Conservation (phyloP, 1,284 basidiomycete species). For the Baeospora myosura region DNA sequence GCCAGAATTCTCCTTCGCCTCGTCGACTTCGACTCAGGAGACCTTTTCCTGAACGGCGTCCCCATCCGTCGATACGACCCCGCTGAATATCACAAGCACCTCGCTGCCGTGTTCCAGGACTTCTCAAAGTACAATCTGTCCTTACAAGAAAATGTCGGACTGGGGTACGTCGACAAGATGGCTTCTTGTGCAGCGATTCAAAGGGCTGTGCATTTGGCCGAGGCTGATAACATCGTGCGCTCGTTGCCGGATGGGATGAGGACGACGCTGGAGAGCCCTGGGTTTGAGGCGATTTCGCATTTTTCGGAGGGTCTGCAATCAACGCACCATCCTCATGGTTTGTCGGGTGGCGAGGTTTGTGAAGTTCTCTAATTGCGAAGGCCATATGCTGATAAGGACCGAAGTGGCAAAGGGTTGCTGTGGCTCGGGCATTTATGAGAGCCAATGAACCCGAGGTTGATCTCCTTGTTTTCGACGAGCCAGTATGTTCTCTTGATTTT, state of each 20-base stretch:
- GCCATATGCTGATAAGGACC: constrained; percentile 15
- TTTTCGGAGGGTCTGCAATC: constrained; percentile 28
- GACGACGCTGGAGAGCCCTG: constrained; percentile 57
- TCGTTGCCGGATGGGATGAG: constrained; percentile 58
- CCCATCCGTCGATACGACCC: constrained; percentile 60
- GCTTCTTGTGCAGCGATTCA: constrained; percentile 44
- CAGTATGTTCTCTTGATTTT: constrained; percentile 36
- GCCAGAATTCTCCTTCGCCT: constrained; percentile 58
- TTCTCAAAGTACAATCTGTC: constrained; percentile 73
- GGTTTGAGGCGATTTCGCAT: constrained; percentile 41
- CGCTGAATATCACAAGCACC: constrained; percentile 60
- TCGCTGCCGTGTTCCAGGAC: constrained; percentile 75
- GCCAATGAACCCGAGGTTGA: constrained; percentile 67
- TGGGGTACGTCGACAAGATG: constrained; percentile 61
- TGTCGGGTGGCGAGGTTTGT: constrained; percentile 80
- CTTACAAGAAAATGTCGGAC: constrained; percentile 70
- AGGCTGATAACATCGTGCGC: constrained; percentile 55
- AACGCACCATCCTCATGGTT: constrained; percentile 43
- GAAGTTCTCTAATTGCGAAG: constrained; percentile 17
- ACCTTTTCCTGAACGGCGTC: constrained; percentile 58
- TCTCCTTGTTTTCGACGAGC: constrained; percentile 75
- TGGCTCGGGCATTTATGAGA: constrained; percentile 79
- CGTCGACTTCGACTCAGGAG: constrained; percentile 61
- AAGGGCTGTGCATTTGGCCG: constrained; percentile 56
- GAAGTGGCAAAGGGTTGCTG: constrained; percentile 81